Evolutionary conservation across 2,329 filamentous ascomycete genomes (phyloP).

Genomic region (Fusarium decemcellulare): DNA sequence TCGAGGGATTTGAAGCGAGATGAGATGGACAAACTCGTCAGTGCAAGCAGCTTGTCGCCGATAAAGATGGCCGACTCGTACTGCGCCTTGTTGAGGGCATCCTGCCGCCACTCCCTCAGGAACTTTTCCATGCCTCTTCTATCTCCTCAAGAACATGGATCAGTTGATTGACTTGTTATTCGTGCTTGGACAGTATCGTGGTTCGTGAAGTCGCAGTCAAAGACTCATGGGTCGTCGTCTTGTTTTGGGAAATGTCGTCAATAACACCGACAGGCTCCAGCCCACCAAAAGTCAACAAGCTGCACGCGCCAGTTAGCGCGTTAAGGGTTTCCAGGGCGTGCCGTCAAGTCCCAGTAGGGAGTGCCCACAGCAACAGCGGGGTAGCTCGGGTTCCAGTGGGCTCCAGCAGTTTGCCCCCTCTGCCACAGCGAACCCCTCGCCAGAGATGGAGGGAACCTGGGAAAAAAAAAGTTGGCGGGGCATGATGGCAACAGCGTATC

Average conservation of each 20-base stretch:
- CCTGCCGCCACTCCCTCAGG: slow-evolving; percentile 93
- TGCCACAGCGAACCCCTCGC: slow-evolving; percentile 23
- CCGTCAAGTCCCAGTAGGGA: slow-evolving; percentile 37
- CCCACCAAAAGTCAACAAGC: slow-evolving; percentile 45
- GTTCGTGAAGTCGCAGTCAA: slow-evolving; percentile 14
- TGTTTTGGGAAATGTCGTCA: slow-evolving; percentile 35
- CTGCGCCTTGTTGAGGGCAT: slow-evolving; percentile 95
- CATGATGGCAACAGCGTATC: slow-evolving; percentile 38
- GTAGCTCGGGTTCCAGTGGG: slow-evolving; percentile 42
- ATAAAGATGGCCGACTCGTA: slow-evolving; percentile 98
- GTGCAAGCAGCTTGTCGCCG: slow-evolving; percentile 93
- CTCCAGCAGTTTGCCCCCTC: slow-evolving; percentile 17
- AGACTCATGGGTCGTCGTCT: not conserved
- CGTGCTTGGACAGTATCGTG: not conserved
- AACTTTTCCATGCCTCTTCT: slow-evolving; percentile 83
- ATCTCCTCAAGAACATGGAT: slow-evolving; percentile 21
- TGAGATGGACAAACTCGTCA: slow-evolving; percentile 81
- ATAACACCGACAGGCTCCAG: slow-evolving; percentile 22
- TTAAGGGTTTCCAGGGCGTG: slow-evolving; percentile 37
- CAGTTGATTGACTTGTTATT: not conserved
- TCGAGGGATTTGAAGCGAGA: not conserved
- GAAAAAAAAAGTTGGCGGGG: slow-evolving; percentile 41
- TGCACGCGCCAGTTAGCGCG: slow-evolving; percentile 31
- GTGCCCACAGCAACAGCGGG: slow-evolving; percentile 47
- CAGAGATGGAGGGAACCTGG: too few species aligned